phyloP scores from a whole-genome alignment of 192 early-diverging fungal genomes.

The Coemansia sp. region DNA sequence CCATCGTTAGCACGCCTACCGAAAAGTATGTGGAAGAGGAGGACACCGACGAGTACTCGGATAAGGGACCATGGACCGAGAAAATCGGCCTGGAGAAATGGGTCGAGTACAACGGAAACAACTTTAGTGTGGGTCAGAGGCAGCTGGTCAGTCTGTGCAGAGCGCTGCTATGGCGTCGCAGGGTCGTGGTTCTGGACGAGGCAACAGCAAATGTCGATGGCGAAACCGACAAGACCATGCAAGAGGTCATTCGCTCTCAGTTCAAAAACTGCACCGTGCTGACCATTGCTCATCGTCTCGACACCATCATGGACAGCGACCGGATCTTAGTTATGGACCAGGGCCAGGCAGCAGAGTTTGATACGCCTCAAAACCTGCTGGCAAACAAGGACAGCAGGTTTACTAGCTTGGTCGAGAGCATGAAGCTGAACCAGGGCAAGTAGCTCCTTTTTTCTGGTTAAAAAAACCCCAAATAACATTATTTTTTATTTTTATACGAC shows the following conservation, averaged over 20 bases:
- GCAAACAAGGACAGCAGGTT: conserved; percentile 61
- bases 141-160: conserved; percentile 75
- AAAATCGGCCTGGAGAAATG: conserved; percentile 54
- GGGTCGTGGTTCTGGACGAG: conserved; percentile 64
- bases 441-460: neutral
- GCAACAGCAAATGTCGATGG: conserved; percentile 50
- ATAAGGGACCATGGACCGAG: conserved; percentile 53
- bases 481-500: conserved; percentile 1
- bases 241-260: conserved; percentile 58
- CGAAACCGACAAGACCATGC: conserved; percentile 53
- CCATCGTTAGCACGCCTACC: conserved; percentile 2
- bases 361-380: conserved; percentile 54
- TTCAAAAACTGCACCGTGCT: conserved; percentile 60
- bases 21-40: conserved; percentile 50
- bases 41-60: conserved; percentile 30
- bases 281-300: conserved; percentile 65
- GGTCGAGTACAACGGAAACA: conserved; percentile 56
- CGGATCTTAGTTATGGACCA: conserved; percentile 59
- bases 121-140: conserved; percentile 73
- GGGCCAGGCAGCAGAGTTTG: conserved; percentile 57
- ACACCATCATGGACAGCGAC: conserved; percentile 58
- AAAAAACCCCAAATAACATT: no score
- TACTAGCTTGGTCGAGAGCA: conserved; percentile 6
- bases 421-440: conserved; percentile 3
- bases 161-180: conserved; percentile 65